Evolutionary conservation across 164 flowering plant genomes (phyloP).

Genomic region (Magnolia officinalis): DNA sequence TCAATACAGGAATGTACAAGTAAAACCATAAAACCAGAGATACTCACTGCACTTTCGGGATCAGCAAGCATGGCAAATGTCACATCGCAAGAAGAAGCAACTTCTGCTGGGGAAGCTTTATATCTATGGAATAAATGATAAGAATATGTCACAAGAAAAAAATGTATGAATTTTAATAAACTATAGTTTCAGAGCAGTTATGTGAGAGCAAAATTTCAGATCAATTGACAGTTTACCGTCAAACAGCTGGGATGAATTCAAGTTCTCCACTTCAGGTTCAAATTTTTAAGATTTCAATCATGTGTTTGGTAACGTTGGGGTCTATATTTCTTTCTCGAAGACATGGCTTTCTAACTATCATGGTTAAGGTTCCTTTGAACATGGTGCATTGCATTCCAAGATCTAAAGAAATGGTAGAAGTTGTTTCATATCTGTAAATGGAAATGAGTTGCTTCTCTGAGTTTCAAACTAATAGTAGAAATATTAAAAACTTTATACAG

Average conservation of each 20-base stretch:
- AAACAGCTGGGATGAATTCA: background rate
- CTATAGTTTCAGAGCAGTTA: background rate
- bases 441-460: background rate
- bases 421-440: background rate
- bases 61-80: slow-evolving; percentile 98
- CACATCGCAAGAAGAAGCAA: slow-evolving; percentile 84
- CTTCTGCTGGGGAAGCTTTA: slow-evolving; percentile 78
- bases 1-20: background rate
- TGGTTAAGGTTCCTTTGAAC: background rate
- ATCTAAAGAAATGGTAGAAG: too few species aligned
- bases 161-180: too few species aligned
- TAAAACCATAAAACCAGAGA: slow-evolving; percentile 10
- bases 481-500: too few species aligned
- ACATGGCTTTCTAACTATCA: background rate
- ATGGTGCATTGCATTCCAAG: background rate
- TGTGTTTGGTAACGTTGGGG: background rate
- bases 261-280: background rate
- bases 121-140: slow-evolving; percentile 44
- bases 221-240: background rate
- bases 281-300: background rate
- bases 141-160: background rate
- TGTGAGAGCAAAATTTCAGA: background rate
- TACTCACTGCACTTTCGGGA: slow-evolving; percentile 96
- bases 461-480: too few species aligned
- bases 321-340: background rate